A percentile compares a stretch with the other conserved stretches of the same genome.
These are phyloP conservation scores for Aspergillus glaucus DNA, from an alignment of 2,329 filamentous ascomycete genomes.

Conservation along the genomic window DNA sequence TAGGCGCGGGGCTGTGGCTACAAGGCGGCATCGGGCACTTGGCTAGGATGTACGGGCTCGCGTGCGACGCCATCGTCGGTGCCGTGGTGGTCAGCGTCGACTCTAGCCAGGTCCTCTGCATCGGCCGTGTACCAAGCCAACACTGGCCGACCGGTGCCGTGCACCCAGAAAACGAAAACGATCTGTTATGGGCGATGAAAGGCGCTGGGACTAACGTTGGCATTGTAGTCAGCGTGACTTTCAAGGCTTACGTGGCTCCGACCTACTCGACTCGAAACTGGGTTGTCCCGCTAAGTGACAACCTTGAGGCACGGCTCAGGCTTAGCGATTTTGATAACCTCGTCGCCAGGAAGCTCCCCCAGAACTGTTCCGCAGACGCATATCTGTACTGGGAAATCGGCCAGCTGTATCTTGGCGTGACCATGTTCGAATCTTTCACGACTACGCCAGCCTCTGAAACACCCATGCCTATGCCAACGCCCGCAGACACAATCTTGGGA, in stretches of 20 bases:
- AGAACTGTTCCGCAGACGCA: constrained; percentile 46
- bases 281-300: constrained; percentile 24
- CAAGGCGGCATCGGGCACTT: constrained; percentile 61
- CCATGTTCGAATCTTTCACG: constrained; percentile 40
- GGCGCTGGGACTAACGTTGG: constrained; percentile 57
- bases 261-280: constrained; percentile 39
- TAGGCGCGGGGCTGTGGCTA: constrained; percentile 58
- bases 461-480: constrained; percentile 5
- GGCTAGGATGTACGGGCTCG: constrained; percentile 49
- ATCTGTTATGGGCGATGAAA: constrained; percentile 53
- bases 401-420: constrained; percentile 48
- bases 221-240: constrained; percentile 50
- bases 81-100: constrained; percentile 51
- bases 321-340: constrained; percentile 34
- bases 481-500: constrained; percentile 25
- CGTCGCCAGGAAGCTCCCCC: constrained; percentile 36
- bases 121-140: constrained; percentile 48
- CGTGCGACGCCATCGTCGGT: constrained; percentile 56
- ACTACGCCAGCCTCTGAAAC: constrained; percentile 7
- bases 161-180: constrained; percentile 43
- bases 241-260: constrained; percentile 42
- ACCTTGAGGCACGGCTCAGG: constrained; percentile 25
- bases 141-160: constrained; percentile 38
- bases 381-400: constrained; percentile 50
- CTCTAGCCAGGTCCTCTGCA: constrained; percentile 42